These are phyloP conservation scores for Kluyveromyces marxianus DNA, from an alignment of 1,139 yeast genomes.

Conservation along the genomic window DNA sequence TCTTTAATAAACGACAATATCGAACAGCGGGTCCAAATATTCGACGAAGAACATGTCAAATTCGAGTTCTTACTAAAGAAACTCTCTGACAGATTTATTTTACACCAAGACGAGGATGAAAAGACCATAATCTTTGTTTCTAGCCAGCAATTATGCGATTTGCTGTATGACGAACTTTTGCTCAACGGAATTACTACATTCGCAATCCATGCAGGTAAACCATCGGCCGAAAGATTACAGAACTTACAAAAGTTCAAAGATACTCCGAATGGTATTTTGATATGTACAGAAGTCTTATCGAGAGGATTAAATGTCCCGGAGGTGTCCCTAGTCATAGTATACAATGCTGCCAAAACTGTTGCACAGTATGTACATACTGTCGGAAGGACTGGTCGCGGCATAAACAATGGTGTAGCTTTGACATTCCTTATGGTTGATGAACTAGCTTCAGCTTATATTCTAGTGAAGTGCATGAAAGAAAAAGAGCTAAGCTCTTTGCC, in stretches of 20 bases:
- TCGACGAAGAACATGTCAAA: conserved; percentile 44
- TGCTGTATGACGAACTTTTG: conserved; percentile 50
- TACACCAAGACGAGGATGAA: conserved; percentile 31
- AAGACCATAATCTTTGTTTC: conserved; percentile 81
- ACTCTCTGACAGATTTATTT: conserved; percentile 15
- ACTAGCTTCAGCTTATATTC: conserved; percentile 61
- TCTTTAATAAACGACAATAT: conserved; percentile 82
- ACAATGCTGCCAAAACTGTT: conserved; percentile 84
- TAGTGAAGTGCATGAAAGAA: conserved; percentile 54
- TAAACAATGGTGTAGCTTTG: conserved; percentile 66
- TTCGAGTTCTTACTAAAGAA: conserved; percentile 44
- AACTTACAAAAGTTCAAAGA: conserved; percentile 67
- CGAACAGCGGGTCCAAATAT: conserved; percentile 59
- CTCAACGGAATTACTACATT: conserved; percentile 51
- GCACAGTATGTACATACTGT: conserved; percentile 96
- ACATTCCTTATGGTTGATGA: conserved; percentile 64
- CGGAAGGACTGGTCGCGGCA: conserved; percentile 96
- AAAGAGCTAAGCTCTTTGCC: conserved; percentile 34
- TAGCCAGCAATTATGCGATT: conserved; percentile 76
- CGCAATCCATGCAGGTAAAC: conserved; percentile 89
- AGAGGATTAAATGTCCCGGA: conserved; percentile 89
- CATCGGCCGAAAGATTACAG: conserved; percentile 72
- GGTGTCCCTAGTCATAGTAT: conserved; percentile 71
- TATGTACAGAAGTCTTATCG: conserved; percentile 93
- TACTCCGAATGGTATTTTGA: conserved; percentile 49